Evolutionary conservation across 257 asterid genomes (phyloP).

Genomic region (Cordia subcordata): DNA sequence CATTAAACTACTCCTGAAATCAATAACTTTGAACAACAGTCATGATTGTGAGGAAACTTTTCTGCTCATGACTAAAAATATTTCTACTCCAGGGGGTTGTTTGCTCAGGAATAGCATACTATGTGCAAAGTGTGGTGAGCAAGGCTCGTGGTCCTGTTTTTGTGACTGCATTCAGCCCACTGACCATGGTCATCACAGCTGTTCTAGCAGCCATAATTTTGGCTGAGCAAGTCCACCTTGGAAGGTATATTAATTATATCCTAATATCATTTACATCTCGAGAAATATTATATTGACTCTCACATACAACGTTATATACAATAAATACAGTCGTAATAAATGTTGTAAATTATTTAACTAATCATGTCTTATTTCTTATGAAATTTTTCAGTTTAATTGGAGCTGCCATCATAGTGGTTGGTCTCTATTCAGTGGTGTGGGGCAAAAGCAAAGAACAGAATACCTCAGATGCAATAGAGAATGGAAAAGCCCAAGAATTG

Average conservation of each 20-base stretch:
- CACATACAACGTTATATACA: too few species aligned
- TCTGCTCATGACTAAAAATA: too few species aligned
- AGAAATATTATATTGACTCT: too few species aligned
- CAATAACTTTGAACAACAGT: too few species aligned
- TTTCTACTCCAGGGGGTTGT: slow-evolving; percentile 52
- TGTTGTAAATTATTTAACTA: background rate
- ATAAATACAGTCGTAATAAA: too few species aligned
- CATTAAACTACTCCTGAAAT: too few species aligned
- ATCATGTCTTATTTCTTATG: too few species aligned
- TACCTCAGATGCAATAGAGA: slow-evolving; percentile 20
- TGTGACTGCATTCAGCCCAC: slow-evolving; percentile 75
- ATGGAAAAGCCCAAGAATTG: slow-evolving; percentile 25
- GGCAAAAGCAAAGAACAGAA: slow-evolving; percentile 68
- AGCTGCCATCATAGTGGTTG: slow-evolving; percentile 61
- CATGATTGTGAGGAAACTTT: too few species aligned
- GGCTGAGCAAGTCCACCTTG: slow-evolving; percentile 69
- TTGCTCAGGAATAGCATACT: slow-evolving; percentile 87
- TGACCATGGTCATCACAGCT: slow-evolving; percentile 75
- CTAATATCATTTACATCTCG: background rate
- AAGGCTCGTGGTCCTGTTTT: slow-evolving; percentile 71
- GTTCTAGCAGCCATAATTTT: slow-evolving; percentile 59
- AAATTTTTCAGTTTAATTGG: slow-evolving; percentile 53
- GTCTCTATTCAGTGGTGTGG: slow-evolving; percentile 78
- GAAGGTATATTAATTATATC: slow-evolving; percentile 63
- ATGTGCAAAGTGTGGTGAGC: slow-evolving; percentile 67